Evolutionary conservation across 208 protist species (phyloP), one percentile per base, ranked within the genome.

Genomic region (Wallacemonas sp.): DNA sequence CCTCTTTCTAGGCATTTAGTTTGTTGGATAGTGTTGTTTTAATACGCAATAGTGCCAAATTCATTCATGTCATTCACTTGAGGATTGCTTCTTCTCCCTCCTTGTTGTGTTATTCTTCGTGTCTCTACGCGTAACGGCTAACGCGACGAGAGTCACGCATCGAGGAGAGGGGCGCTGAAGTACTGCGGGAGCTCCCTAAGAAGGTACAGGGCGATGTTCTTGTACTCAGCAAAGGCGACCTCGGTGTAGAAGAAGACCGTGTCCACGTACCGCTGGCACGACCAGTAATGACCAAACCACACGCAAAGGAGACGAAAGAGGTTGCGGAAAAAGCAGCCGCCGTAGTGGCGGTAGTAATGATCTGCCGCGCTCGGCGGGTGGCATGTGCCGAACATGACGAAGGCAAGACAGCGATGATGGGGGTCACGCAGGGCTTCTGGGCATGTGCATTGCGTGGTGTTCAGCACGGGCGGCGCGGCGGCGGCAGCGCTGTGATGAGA

Each of bases 241-340:
- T 92, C 84, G 0, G 89, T 89, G 73, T 74, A 89, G 78, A 81
- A 95, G 68, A 77, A 95, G 39, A 95, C 56, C 38, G 85, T 95
- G 61, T 86, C 86, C 26, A 92, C 76, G 72, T 91, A 92, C 4
- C 82, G 78, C 80, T 92, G 86, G 45, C 72, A 86, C 21, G 77
- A 75, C 9, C 70, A 73, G 70, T 95, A 95, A 75, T 95, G 86
- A n/a, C 77, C 83, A 12, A 91, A 51, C 89, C 89, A 95, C 31
- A 88, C 64, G 62, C 89, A 95, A 41, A 95, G 68, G 44, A 95
- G 69, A 2, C 86, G 85, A 70, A 95, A 93, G 54, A 91, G 80
- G 73, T 90, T 92, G 21, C 84, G 75, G 54, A 84, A 92, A 60
- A 95, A 92, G 59, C 84, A 91, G 33, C 82, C 81, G 22, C 88